Evolutionary conservation across 495 filamentous ascomycete species (phyloP).

Genomic region (Clohesyomyces aquaticus): DNA sequence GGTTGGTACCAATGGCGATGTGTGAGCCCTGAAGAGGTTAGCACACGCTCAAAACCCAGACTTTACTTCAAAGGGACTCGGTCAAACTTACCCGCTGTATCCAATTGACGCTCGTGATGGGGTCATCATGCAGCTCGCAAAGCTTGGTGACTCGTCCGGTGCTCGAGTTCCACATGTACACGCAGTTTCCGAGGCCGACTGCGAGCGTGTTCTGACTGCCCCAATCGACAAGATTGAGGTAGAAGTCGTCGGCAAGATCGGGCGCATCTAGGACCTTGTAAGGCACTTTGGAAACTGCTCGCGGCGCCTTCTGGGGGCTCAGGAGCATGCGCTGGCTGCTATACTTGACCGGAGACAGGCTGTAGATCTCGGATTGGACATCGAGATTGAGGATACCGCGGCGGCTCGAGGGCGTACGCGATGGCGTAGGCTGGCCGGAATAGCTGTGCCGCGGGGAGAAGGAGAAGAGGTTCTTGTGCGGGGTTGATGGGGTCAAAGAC

Average conservation of each 20-base stretch:
- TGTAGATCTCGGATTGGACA: conserved; percentile 87
- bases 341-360: conserved; percentile 85
- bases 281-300: conserved; percentile 91
- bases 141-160: conserved; percentile 86
- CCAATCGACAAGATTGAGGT: conserved; percentile 96
- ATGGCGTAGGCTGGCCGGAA: conserved; percentile 78
- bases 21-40: conserved; percentile 71
- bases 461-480: conserved; percentile 95
- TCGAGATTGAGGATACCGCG: conserved; percentile 86
- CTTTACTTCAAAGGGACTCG: conserved; percentile 17
- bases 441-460: conserved; percentile 79
- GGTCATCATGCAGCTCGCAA: conserved; percentile 90
- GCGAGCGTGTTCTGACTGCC: conserved; percentile 92
- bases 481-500: conserved; percentile 84
- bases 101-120: conserved; percentile 95
- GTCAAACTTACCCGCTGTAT: conserved; percentile 70
- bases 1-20: conserved; percentile 89
- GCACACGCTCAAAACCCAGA: not conserved
- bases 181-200: conserved; percentile 86
- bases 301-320: conserved; percentile 81
- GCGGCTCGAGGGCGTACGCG: conserved; percentile 83
- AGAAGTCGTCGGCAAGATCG: conserved; percentile 95
- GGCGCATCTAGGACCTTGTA: conserved; percentile 98
- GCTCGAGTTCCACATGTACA: conserved; percentile 98
- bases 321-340: conserved; percentile 89